A percentile compares a stretch with the other conserved stretches of the same genome.
phyloP scores from a whole-genome alignment of 306 rosid genomes.

The Parietaria judaica region DNA sequence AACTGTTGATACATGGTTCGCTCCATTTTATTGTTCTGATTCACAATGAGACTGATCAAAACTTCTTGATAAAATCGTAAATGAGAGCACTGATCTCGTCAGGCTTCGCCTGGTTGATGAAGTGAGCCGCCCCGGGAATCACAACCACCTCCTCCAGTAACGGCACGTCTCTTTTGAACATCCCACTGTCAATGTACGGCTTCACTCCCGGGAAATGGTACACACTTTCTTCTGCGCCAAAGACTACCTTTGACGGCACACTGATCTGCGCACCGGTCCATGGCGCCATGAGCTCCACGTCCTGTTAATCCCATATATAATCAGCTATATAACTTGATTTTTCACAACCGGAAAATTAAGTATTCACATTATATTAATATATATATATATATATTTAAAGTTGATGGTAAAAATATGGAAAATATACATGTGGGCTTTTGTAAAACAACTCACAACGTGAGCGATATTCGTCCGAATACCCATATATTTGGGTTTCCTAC shows the following conservation, averaged over 20 bases:
- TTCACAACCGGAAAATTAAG: too few species aligned
- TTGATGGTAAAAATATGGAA: too few species aligned
- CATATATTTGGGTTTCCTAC: too few species aligned
- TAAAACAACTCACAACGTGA: too few species aligned
- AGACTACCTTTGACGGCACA: slow-evolving; percentile 18
- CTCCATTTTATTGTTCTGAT: too few species aligned
- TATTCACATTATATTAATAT: too few species aligned
- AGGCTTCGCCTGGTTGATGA: slow-evolving; percentile 24
- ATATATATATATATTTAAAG: too few species aligned
- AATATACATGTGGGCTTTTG: too few species aligned
- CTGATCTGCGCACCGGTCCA: slow-evolving; percentile 18
- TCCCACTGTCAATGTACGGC: slow-evolving; percentile 15
- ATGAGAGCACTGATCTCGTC: slow-evolving; percentile 18
- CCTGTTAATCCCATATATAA: too few species aligned
- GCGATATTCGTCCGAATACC: too few species aligned
- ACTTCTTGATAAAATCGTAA: slow-evolving; percentile 19
- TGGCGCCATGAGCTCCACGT: slow-evolving; percentile 19
- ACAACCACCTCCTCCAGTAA: slow-evolving; percentile 15
- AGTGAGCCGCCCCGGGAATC: slow-evolving; percentile 21
- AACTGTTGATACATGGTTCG: too few species aligned
- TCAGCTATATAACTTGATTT: too few species aligned
- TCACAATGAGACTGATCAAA: neutral
- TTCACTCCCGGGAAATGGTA: slow-evolving; percentile 11
- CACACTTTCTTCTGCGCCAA: slow-evolving; percentile 12
- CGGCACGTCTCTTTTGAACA: slow-evolving; percentile 18